phyloP scores from a whole-genome alignment of 1,139 yeast genomes.

The Magnusiomyces sp. region DNA sequence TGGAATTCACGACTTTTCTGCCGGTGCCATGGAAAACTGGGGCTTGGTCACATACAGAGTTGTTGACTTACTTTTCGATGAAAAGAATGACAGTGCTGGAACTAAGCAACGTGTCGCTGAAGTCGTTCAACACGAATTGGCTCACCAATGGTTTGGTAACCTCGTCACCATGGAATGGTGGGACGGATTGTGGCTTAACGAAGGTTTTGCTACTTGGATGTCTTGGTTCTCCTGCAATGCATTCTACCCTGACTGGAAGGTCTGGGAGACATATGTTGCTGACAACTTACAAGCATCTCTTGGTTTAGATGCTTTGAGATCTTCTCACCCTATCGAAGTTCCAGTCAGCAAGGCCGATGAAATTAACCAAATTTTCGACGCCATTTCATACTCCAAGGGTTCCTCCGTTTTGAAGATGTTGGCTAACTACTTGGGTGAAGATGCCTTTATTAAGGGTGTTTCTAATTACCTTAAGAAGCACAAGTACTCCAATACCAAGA shows the following conservation, averaged over 20 bases:
- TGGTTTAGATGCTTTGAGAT: constrained; percentile 62
- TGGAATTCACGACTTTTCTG: constrained; percentile 74
- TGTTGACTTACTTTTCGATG: constrained; percentile 64
- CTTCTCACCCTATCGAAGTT: constrained; percentile 82
- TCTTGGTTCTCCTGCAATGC: constrained; percentile 72
- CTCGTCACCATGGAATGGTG: constrained; percentile 92
- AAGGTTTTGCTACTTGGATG: constrained; percentile 90
- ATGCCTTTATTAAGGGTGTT: constrained; percentile 68
- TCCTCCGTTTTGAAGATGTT: constrained; percentile 73
- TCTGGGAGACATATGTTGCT: constrained; percentile 65
- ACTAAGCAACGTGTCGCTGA: constrained; percentile 76
- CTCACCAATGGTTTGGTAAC: constrained; percentile 93
- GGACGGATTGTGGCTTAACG: constrained; percentile 90
- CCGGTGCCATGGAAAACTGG: constrained; percentile 93
- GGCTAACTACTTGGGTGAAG: constrained; percentile 67
- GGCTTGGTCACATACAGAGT: constrained; percentile 79
- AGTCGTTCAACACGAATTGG: constrained; percentile 83
- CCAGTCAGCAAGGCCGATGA: constrained; percentile 76
- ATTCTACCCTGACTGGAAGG: constrained; percentile 80
- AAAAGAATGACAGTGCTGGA: constrained; percentile 53
- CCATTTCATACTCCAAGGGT: constrained; percentile 77
- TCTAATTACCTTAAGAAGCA: constrained; percentile 53
- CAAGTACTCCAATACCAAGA: constrained; percentile 52
- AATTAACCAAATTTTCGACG: constrained; percentile 80
- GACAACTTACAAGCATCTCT: constrained; percentile 66